Percentiles rank a stretch among this genome's conserved stretches.
These are phyloP conservation scores for Tricholoma sp. DNA, from an alignment of 768 basidiomycete genomes.

Conservation along the genomic window DNA sequence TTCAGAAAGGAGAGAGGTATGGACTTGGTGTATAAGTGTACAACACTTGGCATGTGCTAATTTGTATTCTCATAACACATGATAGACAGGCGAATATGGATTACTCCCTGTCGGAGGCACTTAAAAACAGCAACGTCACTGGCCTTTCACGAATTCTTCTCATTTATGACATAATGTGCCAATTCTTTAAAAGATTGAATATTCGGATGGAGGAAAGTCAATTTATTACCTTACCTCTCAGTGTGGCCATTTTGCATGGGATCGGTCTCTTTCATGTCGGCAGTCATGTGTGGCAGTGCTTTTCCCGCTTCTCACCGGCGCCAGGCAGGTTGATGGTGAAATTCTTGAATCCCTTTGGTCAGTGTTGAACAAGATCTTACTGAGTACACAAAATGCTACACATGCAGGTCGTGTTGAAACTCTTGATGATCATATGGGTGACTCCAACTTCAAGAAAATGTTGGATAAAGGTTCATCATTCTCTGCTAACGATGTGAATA, in stretches of 20 bases:
- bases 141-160: not conserved
- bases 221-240: not conserved
- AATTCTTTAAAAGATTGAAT: not conserved
- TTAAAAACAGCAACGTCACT: not conserved
- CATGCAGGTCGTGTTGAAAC: conserved; percentile 11
- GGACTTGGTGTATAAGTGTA: too few species aligned
- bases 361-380: conserved; percentile 7
- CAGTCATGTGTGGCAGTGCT: conserved; percentile 13
- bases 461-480: conserved; percentile 9
- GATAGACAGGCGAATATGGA: not conserved
- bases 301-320: conserved; percentile 16
- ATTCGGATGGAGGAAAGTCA: not conserved
- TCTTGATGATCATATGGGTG: conserved; percentile 18
- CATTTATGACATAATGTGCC: not conserved
- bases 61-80: too few species aligned
- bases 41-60: too few species aligned
- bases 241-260: not conserved
- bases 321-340: conserved; percentile 9
- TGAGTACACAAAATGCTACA: conserved; percentile 4
- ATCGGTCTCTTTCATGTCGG: not conserved
- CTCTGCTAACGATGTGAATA: too few species aligned
- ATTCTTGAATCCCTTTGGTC: conserved; percentile 17
- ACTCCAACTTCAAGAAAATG: conserved; percentile 21
- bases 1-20: too few species aligned
- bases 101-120: not conserved